phyloP scores from a whole-genome alignment of 805 yeast genomes.

The Kodamaea leandrae region DNA sequence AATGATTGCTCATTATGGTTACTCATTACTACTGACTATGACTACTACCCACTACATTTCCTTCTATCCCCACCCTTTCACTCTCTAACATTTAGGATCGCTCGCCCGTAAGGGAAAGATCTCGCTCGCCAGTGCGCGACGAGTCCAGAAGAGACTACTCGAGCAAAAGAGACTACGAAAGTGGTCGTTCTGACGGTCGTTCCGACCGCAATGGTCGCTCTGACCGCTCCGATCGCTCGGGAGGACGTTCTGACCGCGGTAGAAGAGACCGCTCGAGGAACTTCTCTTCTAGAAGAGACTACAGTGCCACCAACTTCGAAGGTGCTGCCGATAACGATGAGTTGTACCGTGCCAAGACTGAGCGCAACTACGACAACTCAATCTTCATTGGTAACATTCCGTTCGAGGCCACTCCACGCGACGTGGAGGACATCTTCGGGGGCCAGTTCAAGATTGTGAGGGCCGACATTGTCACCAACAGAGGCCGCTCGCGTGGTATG shows the following conservation, averaged over 20 bases:
- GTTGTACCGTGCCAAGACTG: conserved; percentile 32
- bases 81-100: conserved; percentile 21
- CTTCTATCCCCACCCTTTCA: background rate
- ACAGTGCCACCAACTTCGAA: conserved; percentile 12
- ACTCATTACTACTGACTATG: no score
- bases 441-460: conserved; percentile 52
- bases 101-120: conserved; percentile 28
- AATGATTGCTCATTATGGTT: no score
- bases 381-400: conserved; percentile 75
- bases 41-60: no score
- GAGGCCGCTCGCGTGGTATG: conserved; percentile 85
- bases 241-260: conserved; percentile 17
- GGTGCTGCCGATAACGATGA: conserved; percentile 35
- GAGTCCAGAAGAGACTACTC: conserved; percentile 27
- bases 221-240: conserved; percentile 7
- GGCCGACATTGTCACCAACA: conserved; percentile 77
- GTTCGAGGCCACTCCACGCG: conserved; percentile 56
- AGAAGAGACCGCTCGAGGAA: conserved; percentile 12
- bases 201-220: conserved; percentile 19
- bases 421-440: conserved; percentile 59
- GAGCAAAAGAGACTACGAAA: conserved; percentile 16
- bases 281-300: conserved; percentile 21
- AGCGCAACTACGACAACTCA: conserved; percentile 64
- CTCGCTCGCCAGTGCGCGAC: conserved; percentile 37
- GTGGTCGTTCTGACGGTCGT: conserved; percentile 17